Base-by-base conservation (phyloP, 2,329 filamentous ascomycete species). In the Decorospora gaudefroyi region DNA sequence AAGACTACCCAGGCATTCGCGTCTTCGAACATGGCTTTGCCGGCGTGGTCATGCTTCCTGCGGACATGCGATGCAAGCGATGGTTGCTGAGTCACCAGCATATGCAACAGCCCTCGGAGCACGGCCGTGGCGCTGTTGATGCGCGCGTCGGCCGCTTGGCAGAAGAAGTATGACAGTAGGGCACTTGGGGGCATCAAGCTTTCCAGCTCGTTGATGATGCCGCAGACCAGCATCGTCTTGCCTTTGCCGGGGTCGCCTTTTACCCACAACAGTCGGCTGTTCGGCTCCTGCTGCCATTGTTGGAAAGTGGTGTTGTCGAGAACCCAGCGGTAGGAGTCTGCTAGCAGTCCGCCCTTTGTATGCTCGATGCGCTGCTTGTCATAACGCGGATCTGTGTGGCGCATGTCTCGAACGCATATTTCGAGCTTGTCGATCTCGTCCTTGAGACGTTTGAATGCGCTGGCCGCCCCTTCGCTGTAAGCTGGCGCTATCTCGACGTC, bases 61-160 rank as follows among this genome's bases (percentile, higher is more conserved):
- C 42, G 44, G 6, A 54, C 13, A 13, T 54, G 44, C n/a, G 9
- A 4, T n/a, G 12, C 22, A 25, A 54, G 44, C 9, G 29, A 33
- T 4, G 30, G 44, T 9, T 49, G 23, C 32, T 73, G 56, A 0
- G 42, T 29, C 2, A 72, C 36, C 0, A 81, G 61, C 8, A 72
- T 22, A 26, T 68, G 76, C 0, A 78, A 62, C 0, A 80, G 61
- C 0, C 76, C 74, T 0, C 72, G 68, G 1, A 79, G 50, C 0
- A 77, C 69, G 1, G 73, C 62, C 0, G 53, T 64, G 0, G 71
- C 71, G 33, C 54, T 73, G 45, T 74, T 76, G 23, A 44, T 50
- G 10, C 55, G 42, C 0, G 46, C 15, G 30, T 76, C 57, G 4
- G 68, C 69, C 7, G 62, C 61, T 50, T 79, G 68, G 52, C 72